phyloP scores from a whole-genome alignment of 1,284 basidiomycete species.

The Heterobasidion parviporum region DNA sequence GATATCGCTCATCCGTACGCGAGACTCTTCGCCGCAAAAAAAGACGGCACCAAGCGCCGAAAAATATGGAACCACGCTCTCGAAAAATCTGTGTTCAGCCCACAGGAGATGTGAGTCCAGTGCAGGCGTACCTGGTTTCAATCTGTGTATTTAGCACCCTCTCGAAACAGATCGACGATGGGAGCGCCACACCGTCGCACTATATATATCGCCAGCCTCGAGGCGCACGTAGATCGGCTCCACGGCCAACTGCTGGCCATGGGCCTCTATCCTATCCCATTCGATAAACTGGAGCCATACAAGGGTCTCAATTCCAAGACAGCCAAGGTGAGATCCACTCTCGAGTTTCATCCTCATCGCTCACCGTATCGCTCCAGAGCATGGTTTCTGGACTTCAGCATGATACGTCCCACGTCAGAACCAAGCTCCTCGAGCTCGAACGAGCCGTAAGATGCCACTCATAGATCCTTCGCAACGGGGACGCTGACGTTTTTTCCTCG shows the following conservation, averaged over 20 bases:
- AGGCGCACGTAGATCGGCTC: conserved; percentile 53
- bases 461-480: not conserved
- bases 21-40: conserved; percentile 52
- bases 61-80: conserved; percentile 70
- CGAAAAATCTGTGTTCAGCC: conserved; percentile 60
- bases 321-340: conserved; percentile 42
- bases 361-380: conserved; percentile 32
- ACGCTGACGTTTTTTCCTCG: too few species aligned
- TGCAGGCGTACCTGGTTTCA: not conserved
- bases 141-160: not conserved
- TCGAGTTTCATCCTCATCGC: not conserved
- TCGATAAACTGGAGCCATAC: conserved; percentile 44
- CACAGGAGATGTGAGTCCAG: conserved; percentile 49
- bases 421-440: conserved; percentile 59
- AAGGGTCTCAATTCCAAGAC: conserved; percentile 63
- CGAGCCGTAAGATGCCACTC: conserved; percentile 39
- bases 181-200: conserved; percentile 54
- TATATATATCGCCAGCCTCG: conserved; percentile 53
- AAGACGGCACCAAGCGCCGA: conserved; percentile 52
- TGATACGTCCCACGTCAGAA: conserved; percentile 45
- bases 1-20: conserved; percentile 54
- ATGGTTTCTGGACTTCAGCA: conserved; percentile 65
- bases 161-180: conserved; percentile 42
- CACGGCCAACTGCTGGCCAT: conserved; percentile 43
- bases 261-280: conserved; percentile 45